Evolutionary conservation across 805 yeast genomes (phyloP).

Genomic region (Zygosaccharomyces bailii): DNA sequence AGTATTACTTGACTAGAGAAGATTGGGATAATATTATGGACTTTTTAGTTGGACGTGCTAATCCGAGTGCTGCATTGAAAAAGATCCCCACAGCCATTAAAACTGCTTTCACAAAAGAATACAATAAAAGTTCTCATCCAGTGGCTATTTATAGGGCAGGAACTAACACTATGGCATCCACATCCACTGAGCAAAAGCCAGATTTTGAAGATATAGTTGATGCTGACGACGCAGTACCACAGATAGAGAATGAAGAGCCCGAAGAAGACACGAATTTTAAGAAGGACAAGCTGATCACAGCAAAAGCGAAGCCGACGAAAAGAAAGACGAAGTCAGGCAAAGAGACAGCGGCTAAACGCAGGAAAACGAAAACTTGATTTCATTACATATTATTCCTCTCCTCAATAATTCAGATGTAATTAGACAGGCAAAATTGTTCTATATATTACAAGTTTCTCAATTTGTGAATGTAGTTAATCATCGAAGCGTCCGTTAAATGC

Average conservation of each 20-base stretch:
- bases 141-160: slow-evolving; percentile 78
- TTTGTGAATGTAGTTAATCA: neutral
- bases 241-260: slow-evolving; percentile 29
- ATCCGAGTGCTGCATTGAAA: slow-evolving; percentile 46
- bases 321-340: slow-evolving; percentile 22
- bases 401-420: neutral
- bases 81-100: slow-evolving; percentile 74
- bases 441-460: too few species aligned
- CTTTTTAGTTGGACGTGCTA: slow-evolving; percentile 65
- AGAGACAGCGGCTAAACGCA: slow-evolving; percentile 21
- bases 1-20: slow-evolving; percentile 79
- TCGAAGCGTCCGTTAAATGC: slow-evolving; percentile 49
- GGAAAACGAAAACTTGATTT: slow-evolving; percentile 21
- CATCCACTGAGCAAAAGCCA: slow-evolving; percentile 26
- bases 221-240: slow-evolving; percentile 33
- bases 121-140: slow-evolving; percentile 77
- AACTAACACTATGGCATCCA: slow-evolving; percentile 41
- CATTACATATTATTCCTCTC: neutral
- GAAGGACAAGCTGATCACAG: slow-evolving; percentile 37
- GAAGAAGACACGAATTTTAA: slow-evolving; percentile 36
- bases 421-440: too few species aligned
- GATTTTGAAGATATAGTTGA: slow-evolving; percentile 39
- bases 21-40: slow-evolving; percentile 91
- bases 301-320: slow-evolving; percentile 30
- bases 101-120: slow-evolving; percentile 80